These are phyloP conservation scores for Bjerkandera adusta DNA, from an alignment of 1,284 basidiomycete genomes.

Conservation along the genomic window DNA sequence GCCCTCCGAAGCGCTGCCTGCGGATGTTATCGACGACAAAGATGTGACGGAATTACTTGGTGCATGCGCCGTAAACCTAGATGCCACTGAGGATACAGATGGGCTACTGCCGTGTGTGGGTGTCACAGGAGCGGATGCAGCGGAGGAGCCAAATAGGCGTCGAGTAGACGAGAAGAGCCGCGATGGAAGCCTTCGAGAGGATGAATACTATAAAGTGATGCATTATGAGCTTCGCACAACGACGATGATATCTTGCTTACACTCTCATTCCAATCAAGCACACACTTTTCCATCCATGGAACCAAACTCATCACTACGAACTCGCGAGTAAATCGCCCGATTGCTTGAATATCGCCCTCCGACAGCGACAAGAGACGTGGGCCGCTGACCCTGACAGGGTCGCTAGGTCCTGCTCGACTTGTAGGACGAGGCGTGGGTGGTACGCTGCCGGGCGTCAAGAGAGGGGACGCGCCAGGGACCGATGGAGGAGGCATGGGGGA, in stretches of 20 bases:
- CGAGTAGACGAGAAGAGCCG: constrained; percentile 88
- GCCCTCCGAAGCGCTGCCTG: constrained; percentile 33
- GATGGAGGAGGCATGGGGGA: constrained; percentile 26
- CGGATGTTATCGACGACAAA: constrained; percentile 28
- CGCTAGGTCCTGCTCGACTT: constrained; percentile 4
- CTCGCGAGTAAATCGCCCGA: constrained; percentile 85
- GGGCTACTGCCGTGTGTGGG: constrained; percentile 30
- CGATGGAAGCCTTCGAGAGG: constrained; percentile 79
- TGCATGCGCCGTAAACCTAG: constrained; percentile 39
- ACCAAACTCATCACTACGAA: constrained; percentile 89
- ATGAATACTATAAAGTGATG: constrained; percentile 57
- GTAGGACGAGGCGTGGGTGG: constrained; percentile 25
- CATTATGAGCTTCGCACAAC: neutral
- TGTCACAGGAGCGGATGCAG: constrained; percentile 42
- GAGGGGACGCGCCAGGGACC: constrained; percentile 9
- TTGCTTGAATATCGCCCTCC: constrained; percentile 78
- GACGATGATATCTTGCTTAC: constrained; percentile 37
- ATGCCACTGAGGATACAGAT: constrained; percentile 41
- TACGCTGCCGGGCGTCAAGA: constrained; percentile 3
- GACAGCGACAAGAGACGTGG: constrained; percentile 38
- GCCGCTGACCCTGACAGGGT: neutral
- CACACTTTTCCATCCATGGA: constrained; percentile 95
- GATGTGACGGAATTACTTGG: constrained; percentile 34
- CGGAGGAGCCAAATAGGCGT: constrained; percentile 77
- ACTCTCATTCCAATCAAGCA: constrained; percentile 92